phyloP scores from a whole-genome alignment of 257 asterid genomes.

The Henckelia pumila region DNA sequence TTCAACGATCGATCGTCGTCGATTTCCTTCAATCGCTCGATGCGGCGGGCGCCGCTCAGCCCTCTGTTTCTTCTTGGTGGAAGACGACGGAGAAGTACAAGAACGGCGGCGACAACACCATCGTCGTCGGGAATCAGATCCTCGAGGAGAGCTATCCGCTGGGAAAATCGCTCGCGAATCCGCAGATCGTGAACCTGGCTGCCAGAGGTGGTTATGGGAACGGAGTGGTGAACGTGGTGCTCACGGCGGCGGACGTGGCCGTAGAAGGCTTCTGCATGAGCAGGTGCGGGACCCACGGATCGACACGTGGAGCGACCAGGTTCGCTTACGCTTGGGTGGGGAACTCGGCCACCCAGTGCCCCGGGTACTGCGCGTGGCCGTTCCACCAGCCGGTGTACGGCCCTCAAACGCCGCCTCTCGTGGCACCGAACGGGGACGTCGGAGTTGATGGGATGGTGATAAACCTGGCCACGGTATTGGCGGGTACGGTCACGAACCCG shows the following conservation, averaged over 20 bases:
- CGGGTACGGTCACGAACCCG: constrained; percentile 78
- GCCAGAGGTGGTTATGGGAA: constrained; percentile 39
- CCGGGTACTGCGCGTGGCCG: constrained; percentile 78
- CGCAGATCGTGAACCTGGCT: constrained; percentile 39
- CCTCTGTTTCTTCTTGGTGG: constrained; percentile 46
- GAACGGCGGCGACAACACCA: constrained; percentile 29
- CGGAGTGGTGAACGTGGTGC: constrained; percentile 47
- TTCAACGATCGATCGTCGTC: constrained; percentile 41
- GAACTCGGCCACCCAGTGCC: constrained; percentile 63
- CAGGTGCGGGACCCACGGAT: constrained; percentile 71
- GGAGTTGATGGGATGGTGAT: constrained; percentile 77
- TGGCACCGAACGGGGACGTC: constrained; percentile 74
- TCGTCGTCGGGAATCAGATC: constrained; percentile 47
- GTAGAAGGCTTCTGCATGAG: constrained; percentile 73
- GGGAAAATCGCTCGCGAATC: constrained; percentile 41
- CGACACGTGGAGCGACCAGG: constrained; percentile 50
- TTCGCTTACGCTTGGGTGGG: constrained; percentile 83
- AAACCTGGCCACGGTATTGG: constrained; percentile 64
- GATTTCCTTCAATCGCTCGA: constrained; percentile 45
- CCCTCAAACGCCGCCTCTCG: constrained; percentile 67
- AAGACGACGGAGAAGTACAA: constrained; percentile 38
- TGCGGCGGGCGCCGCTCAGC: constrained; percentile 7
- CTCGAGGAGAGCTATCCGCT: constrained; percentile 38
- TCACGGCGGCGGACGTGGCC: constrained; percentile 64
- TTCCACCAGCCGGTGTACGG: constrained; percentile 78